Base-by-base conservation (phyloP, 2,329 filamentous ascomycete genomes). In the Penicillium sp. region DNA sequence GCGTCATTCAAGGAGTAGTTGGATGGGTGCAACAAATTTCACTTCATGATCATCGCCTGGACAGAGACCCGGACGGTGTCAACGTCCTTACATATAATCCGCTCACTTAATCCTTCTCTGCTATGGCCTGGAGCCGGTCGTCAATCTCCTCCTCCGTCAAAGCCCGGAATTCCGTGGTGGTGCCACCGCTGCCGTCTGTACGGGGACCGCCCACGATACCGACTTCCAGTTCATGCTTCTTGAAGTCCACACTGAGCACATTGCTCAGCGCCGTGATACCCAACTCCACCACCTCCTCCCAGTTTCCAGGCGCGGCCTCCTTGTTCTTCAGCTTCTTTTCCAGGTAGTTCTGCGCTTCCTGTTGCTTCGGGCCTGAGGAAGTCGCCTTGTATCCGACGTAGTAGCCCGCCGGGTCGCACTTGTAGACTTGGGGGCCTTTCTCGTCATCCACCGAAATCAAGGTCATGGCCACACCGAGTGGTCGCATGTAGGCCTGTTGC, bases 291-390 rank as follows among this genome's bases (percentile, higher is more conserved):
- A 98, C 93, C 52, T 98, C 93, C 72, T 95, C 88, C 93, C 93
- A 98, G 66, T 77, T 84, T 52, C 93, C 93, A 49, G 93, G 86
- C 33, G 91, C 93, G 63, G 81, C 79, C 65, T 97, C 90, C 83
- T 96, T 96, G 84, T 95, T 96, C 78, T 96, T 95, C 72, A 98
- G 83, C 81, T 97, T 97, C 85, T 97, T 97, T 82, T 98, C 93
- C 50, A 98, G 79, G 71, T 95, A 90, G 74, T 98, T 98, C 68
- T 97, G 82, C 54, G 93, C 93, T 79, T 98, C 93, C 72, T 98
- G 93, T 72, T 96, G 91, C 77, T 98, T 98, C 46, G 93, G 93
- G 5, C 93, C 93, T 6, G 93, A 94, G 45, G 93, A 89, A 40
- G 93, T 97, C 59, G 89, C 93, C 78, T 97, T 97, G 84, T 97